phyloP scores from a whole-genome alignment of 306 rosid species.

The Macrotyloma uniflorum region DNA sequence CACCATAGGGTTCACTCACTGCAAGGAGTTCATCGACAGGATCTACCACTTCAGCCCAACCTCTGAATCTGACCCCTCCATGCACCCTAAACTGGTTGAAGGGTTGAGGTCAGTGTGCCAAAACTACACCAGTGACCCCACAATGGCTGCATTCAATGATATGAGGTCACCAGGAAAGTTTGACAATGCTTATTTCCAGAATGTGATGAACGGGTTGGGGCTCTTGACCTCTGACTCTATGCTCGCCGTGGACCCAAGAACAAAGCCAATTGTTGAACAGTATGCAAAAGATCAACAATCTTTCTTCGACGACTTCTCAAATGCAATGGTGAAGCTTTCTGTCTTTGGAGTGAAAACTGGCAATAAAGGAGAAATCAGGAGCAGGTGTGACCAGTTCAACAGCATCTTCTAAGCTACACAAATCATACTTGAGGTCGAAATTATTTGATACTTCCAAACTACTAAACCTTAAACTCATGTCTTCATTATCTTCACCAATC shows the following conservation, averaged over 20 bases:
- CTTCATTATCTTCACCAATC: background rate
- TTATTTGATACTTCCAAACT: background rate
- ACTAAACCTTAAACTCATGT: background rate
- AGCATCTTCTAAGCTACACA: background rate
- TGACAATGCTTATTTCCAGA: constrained; percentile 50
- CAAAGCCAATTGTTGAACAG: constrained; percentile 51
- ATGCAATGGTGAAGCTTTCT: constrained; percentile 52
- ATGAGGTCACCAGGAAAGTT: constrained; percentile 57
- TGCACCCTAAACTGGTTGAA: constrained; percentile 41
- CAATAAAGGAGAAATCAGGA: constrained; percentile 39
- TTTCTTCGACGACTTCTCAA: constrained; percentile 50
- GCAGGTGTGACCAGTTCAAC: constrained; percentile 56
- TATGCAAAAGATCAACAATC: constrained; percentile 45
- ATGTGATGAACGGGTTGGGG: constrained; percentile 49
- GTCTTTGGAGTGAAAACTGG: constrained; percentile 46
- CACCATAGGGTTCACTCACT: constrained; percentile 66
- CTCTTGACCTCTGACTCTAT: constrained; percentile 44
- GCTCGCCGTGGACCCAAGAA: constrained; percentile 44
- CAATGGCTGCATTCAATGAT: constrained; percentile 61
- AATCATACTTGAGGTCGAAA: background rate
- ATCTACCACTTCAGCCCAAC: constrained; percentile 51
- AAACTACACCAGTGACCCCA: constrained; percentile 41
- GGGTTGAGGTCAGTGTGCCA: constrained; percentile 46
- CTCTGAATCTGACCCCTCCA: constrained; percentile 42
- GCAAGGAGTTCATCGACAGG: constrained; percentile 52